Base-by-base conservation (phyloP, 352 stramenopile genomes). In the Globisporangium takayamanum region DNA sequence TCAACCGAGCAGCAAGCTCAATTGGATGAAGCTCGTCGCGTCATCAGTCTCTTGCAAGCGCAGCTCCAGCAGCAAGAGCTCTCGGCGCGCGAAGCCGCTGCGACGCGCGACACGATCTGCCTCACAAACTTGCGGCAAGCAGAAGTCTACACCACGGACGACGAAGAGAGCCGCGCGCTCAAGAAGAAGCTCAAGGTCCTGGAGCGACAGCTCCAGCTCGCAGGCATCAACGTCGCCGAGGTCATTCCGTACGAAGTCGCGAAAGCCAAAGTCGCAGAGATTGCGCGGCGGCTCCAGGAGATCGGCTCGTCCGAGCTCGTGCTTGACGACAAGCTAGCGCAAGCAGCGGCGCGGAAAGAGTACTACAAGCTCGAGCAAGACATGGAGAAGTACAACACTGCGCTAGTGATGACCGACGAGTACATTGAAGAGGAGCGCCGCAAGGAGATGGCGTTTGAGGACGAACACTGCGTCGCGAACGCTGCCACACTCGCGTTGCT, bases 341-440 rank as follows among this genome's bases (percentile, higher is more conserved):
- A 84, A 52, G 61, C 57, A 39, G 73, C 74, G 22, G 69, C 87
- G 1, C 74, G 84, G 0, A 84, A 91, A 22, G 87, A 97, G 61
- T 95, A 95, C 56, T 96, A 89, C 54, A 70, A 81, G 51, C 73
- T 97, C 1, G 87, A 97, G 66, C 85, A 95, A 60, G 78, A 96
- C 36, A 96, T 97, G 85, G 86, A 96, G 61, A 87, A 89, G 52
- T 96, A 92, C 59, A 89, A 92, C 70, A 93, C 78, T 52, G 89
- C 89, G 47, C 72, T 97, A n/a, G 68, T 94, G 20, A 78, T 94
- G 65, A 87, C 83, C 8, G 89, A 97, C 58, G 89, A 97, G 66
- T 96, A 96, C 62, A 75, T 90, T 42, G 84, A 84, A 57, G 80
- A 96, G 62, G 72, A 96, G 64, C 60, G 73, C 1, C 56, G 64